A percentile compares a stretch with the other conserved stretches of the same genome.
Conservation (phyloP, 305 asterid genomes). For the Solanum aculeatissimum region DNA sequence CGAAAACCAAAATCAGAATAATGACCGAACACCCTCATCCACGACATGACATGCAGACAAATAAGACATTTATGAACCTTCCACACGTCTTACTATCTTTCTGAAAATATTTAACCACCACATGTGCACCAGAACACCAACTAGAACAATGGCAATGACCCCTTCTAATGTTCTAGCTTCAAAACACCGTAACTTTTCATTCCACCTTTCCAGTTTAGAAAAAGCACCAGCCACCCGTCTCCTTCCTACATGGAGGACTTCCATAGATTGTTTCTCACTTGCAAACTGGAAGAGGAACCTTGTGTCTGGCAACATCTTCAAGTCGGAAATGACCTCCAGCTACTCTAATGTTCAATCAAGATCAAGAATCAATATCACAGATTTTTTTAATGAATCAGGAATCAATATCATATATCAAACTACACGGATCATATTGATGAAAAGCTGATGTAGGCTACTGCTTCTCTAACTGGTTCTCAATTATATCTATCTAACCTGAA, state of each 20-base stretch:
- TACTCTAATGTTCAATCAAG: not conserved
- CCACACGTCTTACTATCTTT: not conserved
- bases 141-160: not conserved
- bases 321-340: not conserved
- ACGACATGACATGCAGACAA: not conserved
- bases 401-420: not conserved
- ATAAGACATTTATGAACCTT: not conserved
- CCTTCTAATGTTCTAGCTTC: not conserved
- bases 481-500: not conserved
- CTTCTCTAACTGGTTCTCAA: not conserved
- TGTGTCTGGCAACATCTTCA: not conserved
- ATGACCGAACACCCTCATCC: not conserved
- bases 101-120: not conserved
- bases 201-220: not conserved
- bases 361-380: not conserved
- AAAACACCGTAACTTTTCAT: not conserved
- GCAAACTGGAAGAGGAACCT: not conserved
- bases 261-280: not conserved
- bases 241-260: not conserved
- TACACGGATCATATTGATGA: not conserved
- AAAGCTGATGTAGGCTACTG: not conserved
- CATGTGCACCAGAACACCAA: not conserved
- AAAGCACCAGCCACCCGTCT: not conserved
- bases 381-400: not conserved
- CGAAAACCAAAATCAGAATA: no score